These are phyloP conservation scores for Coemansia sp. DNA, from an alignment of 192 early-diverging fungal genomes.

Conservation along the genomic window DNA sequence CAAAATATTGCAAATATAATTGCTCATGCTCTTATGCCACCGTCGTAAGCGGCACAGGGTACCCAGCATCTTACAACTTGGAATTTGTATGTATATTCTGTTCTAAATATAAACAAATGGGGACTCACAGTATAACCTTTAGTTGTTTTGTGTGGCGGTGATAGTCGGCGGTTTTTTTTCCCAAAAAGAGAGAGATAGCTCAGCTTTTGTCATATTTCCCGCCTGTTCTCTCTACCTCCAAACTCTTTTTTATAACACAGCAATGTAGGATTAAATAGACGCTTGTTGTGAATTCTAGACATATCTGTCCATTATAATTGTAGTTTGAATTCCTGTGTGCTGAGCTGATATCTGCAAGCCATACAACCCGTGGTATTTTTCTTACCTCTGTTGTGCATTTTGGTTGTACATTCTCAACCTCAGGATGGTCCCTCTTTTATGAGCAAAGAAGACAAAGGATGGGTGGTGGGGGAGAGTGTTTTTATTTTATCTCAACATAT, in stretches of 20 bases:
- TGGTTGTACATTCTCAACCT: not conserved
- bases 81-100: not conserved
- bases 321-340: not conserved
- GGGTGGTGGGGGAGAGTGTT: not conserved
- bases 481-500: not conserved
- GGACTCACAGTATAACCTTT: not conserved
- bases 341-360: conserved; percentile 7
- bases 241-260: no score
- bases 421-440: conserved; percentile 2
- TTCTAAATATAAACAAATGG: conserved; percentile 18
- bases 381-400: not conserved
- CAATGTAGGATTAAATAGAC: no score
- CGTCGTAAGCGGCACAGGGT: not conserved
- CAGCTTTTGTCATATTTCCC: not conserved
- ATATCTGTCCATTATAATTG: not conserved
- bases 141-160: not conserved
- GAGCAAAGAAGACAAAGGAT: no score
- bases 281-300: no score
- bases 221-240: no score
- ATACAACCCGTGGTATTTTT: not conserved
- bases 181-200: not conserved
- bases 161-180: not conserved
- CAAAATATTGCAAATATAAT: not conserved
- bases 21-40: not conserved
- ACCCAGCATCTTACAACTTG: not conserved